Evolutionary conservation across 2,329 filamentous ascomycete species (phyloP).

Genomic region (Pestalotiopsis sp.): DNA sequence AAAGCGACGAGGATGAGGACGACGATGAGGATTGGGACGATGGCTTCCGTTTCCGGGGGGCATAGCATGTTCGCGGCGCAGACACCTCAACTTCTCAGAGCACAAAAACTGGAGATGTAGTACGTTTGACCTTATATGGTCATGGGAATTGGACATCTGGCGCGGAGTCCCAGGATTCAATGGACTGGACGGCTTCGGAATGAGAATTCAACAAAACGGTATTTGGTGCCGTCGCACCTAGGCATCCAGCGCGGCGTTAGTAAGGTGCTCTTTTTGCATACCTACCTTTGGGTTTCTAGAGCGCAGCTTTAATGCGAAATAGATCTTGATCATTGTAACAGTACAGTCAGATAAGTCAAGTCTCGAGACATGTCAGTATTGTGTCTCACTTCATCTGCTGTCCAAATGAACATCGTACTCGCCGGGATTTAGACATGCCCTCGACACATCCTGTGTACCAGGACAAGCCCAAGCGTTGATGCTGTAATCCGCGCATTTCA

Average conservation of each 20-base stretch:
- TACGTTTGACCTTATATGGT: background rate
- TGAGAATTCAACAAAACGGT: background rate
- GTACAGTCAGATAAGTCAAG: too few species aligned
- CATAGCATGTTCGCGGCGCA: background rate
- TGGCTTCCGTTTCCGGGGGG: slow-evolving; percentile 54
- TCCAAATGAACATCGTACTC: too few species aligned
- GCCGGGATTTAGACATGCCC: too few species aligned
- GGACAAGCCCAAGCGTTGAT: too few species aligned
- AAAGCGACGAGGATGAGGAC: slow-evolving; percentile 39
- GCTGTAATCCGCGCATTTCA: too few species aligned
- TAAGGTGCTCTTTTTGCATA: background rate
- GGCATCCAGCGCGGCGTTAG: background rate
- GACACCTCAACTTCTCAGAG: background rate
- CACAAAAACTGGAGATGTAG: background rate
- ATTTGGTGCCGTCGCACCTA: background rate
- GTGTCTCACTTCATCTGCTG: too few species aligned
- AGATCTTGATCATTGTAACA: background rate
- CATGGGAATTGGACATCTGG: background rate
- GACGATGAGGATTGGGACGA: slow-evolving; percentile 56
- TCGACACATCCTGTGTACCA: too few species aligned
- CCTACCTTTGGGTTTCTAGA: background rate
- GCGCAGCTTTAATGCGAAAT: background rate
- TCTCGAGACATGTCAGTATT: too few species aligned
- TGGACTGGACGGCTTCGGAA: background rate
- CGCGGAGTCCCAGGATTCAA: background rate